Percentiles rank a stretch among this genome's conserved stretches.
phyloP scores from a whole-genome alignment of 2,329 filamentous ascomycete genomes.

The Colletotrichum viniferum region DNA sequence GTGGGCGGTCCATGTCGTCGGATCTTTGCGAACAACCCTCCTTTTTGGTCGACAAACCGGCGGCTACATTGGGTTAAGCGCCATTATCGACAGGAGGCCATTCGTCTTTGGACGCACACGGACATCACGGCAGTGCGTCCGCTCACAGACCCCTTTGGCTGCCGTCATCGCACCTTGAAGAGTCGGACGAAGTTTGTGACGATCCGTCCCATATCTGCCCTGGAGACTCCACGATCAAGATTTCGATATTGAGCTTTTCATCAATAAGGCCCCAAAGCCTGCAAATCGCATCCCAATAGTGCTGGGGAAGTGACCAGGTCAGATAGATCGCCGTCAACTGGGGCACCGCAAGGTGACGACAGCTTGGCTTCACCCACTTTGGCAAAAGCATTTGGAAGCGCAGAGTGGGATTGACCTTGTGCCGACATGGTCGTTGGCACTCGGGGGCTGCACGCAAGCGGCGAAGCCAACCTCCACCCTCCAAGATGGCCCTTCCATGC shows the following conservation, averaged over 20 bases:
- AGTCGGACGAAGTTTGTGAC: neutral
- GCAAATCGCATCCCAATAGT: neutral
- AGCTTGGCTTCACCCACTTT: conserved; percentile 9
- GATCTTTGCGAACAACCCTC: conserved; percentile 18
- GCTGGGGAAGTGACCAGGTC: neutral
- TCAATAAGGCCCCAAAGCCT: neutral
- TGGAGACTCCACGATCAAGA: neutral
- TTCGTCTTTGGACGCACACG: conserved; percentile 3
- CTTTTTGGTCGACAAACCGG: neutral
- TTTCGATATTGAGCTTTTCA: neutral
- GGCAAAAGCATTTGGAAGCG: neutral
- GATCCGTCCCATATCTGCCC: neutral
- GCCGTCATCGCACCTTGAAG: neutral
- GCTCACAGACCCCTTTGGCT: conserved; percentile 1
- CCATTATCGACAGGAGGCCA: neutral
- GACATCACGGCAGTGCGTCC: neutral
- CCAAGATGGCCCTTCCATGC: neutral
- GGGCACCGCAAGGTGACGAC: neutral
- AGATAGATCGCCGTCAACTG: neutral
- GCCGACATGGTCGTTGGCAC: conserved; percentile 1
- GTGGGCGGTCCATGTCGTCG: conserved; percentile 10
- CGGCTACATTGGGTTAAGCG: neutral
- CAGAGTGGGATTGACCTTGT: conserved; percentile 8
- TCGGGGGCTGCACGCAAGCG: conserved; percentile 5
- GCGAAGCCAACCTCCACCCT: conserved; percentile 5